Evolutionary conservation across 176 grass and related monocot species (phyloP).

Genomic region (Juncus effusus): DNA sequence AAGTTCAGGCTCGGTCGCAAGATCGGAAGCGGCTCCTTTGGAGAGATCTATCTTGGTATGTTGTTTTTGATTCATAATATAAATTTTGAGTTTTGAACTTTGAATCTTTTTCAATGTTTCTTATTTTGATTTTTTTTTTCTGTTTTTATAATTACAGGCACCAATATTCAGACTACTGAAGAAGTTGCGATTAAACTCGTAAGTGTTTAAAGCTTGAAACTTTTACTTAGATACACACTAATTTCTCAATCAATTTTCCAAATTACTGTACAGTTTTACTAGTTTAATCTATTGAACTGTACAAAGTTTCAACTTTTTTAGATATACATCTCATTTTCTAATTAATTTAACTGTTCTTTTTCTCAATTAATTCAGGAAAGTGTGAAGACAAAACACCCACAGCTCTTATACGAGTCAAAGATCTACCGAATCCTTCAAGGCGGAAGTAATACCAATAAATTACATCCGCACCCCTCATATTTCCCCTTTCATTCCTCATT

Average conservation of each 20-base stretch:
- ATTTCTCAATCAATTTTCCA: too few species aligned
- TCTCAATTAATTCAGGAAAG: constrained; percentile 66
- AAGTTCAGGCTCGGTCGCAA: constrained; percentile 95
- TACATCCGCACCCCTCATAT: constrained; percentile 13
- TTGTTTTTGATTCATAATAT: background rate
- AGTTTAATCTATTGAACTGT: too few species aligned
- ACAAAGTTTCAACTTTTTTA: background rate
- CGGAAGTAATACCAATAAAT: constrained; percentile 58
- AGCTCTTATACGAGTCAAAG: constrained; percentile 94
- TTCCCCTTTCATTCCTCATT: constrained; percentile 15
- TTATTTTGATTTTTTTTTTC: constrained; percentile 5
- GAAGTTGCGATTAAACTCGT: constrained; percentile 99
- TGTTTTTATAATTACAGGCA: constrained; percentile 40
- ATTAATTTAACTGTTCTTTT: background rate
- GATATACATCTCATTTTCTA: background rate
- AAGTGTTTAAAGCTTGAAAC: constrained; percentile 16
- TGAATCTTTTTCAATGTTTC: constrained; percentile 4
- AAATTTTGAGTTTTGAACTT: background rate
- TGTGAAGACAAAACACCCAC: constrained; percentile 98
- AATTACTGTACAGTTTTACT: too few species aligned
- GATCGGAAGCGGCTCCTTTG: constrained; percentile 97
- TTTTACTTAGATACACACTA: background rate
- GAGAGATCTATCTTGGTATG: constrained; percentile 97
- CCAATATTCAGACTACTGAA: constrained; percentile 96
- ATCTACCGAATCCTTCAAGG: constrained; percentile 89